Percentiles rank a stretch among this genome's conserved stretches.
Evolutionary conservation across 495 filamentous ascomycete species (phyloP).

Genomic region (Hypoxylon fuscum): DNA sequence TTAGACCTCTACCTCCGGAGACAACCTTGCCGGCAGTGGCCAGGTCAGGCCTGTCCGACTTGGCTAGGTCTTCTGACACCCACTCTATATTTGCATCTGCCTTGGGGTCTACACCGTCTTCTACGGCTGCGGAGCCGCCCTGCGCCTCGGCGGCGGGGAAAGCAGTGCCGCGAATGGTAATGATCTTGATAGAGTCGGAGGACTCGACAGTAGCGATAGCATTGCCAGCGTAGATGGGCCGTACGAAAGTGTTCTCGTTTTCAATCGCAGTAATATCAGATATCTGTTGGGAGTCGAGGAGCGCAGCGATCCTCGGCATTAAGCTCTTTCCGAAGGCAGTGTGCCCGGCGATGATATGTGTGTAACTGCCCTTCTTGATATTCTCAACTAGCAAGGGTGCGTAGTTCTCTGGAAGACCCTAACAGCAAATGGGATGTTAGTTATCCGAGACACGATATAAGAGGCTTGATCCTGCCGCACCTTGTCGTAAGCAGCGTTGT

Average conservation of each 20-base stretch:
- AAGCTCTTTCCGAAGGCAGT: slow-evolving; percentile 97
- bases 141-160: slow-evolving; percentile 70
- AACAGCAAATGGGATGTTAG: not conserved
- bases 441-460: not conserved
- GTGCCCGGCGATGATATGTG: slow-evolving; percentile 88
- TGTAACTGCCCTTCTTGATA: slow-evolving; percentile 91
- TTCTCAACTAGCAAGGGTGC: slow-evolving; percentile 94
- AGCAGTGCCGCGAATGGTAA: slow-evolving; percentile 92
- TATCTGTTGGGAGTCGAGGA: slow-evolving; percentile 91
- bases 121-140: slow-evolving; percentile 64
- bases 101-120: slow-evolving; percentile 78
- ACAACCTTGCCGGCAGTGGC: slow-evolving; percentile 88
- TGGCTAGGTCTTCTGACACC: slow-evolving; percentile 92
- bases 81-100: slow-evolving; percentile 77
- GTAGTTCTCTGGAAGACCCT: slow-evolving; percentile 94
- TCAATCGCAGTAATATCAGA: slow-evolving; percentile 90
- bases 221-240: slow-evolving; percentile 97
- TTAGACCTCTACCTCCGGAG: slow-evolving; percentile 92
- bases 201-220: slow-evolving; percentile 97
- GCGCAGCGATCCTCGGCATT: slow-evolving; percentile 92
- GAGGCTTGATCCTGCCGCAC: slow-evolving; percentile 49
- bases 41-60: slow-evolving; percentile 94
- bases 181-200: slow-evolving; percentile 81
- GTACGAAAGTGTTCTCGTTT: slow-evolving; percentile 93
- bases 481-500: slow-evolving; percentile 92